Conservation (phyloP, 2,329 filamentous ascomycete species). For the Cryphonectria naterciae region DNA sequence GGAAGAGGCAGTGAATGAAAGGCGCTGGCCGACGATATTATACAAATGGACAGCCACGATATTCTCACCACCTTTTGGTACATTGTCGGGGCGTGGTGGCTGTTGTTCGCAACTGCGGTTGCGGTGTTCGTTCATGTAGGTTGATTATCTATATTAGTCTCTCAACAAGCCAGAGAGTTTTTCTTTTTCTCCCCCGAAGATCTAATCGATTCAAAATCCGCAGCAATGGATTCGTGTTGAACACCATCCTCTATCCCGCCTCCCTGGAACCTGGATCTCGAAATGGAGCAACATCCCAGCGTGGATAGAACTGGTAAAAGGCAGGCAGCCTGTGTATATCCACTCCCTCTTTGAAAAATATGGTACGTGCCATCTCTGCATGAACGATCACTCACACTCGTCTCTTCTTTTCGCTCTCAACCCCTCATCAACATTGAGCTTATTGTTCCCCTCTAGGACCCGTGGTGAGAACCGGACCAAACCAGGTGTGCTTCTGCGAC, state of each 20-base stretch:
- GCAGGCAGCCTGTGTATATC: constrained; percentile 32
- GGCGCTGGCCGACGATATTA: neutral
- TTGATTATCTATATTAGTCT: neutral
- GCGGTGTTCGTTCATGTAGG: constrained; percentile 13
- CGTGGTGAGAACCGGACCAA: constrained; percentile 35
- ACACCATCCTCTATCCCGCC: constrained; percentile 28
- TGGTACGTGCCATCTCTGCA: constrained; percentile 10
- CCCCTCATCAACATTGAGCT: neutral
- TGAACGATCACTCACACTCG: neutral
- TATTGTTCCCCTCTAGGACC: constrained; percentile 24
- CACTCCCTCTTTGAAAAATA: constrained; percentile 35
- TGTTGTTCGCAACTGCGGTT: constrained; percentile 8
- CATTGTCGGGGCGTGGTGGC: constrained; percentile 8
- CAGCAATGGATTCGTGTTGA: constrained; percentile 21
- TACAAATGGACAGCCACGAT: constrained; percentile 11
- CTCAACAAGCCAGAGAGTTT: neutral
- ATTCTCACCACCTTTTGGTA: constrained; percentile 12
- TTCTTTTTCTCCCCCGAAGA: neutral
- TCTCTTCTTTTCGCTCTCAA: too few relatives aligned
- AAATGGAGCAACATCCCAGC: constrained; percentile 32
- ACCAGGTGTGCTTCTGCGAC: constrained; percentile 35
- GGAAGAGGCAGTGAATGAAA: neutral
- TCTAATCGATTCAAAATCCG: neutral
- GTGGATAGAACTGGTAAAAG: constrained; percentile 27
- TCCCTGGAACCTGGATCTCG: constrained; percentile 36